phyloP scores from a whole-genome alignment of 371 early-diverging fungal genomes.

The Dentiscutata heterogama region DNA sequence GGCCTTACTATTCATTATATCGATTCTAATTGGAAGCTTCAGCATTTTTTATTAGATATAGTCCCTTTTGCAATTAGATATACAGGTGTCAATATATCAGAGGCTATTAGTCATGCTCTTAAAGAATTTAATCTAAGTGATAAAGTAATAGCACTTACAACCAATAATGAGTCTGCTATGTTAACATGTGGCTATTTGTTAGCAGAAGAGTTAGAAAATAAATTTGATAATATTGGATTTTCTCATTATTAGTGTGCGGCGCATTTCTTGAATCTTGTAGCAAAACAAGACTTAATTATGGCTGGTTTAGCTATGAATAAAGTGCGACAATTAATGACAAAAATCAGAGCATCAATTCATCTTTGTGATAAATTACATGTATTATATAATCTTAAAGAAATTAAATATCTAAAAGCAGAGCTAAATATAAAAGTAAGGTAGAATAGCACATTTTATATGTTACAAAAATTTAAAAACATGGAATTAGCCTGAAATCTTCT shows the following conservation, averaged over 20 bases:
- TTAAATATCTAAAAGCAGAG: neutral
- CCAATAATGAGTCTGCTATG: neutral
- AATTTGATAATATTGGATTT: slow-evolving; percentile 17
- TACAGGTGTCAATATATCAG: neutral
- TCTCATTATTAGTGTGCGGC: neutral
- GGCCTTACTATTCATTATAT: slow-evolving; percentile 19
- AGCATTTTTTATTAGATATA: neutral
- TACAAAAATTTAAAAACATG: slow-evolving; percentile 8
- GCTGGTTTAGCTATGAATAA: neutral
- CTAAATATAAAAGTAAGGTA: slow-evolving; percentile 18
- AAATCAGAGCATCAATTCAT: neutral
- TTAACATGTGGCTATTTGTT: neutral
- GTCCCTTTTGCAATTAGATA: neutral
- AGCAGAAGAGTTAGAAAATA: neutral
- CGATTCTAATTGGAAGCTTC: neutral
- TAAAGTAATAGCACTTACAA: slow-evolving; percentile 7
- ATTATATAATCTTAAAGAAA: neutral
- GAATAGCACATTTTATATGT: slow-evolving; percentile 31
- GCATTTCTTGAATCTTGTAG: neutral
- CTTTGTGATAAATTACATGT: neutral
- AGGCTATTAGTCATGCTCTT: neutral
- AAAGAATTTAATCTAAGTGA: neutral
- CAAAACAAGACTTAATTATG: neutral
- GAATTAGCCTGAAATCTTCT: neutral
- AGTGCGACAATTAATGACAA: neutral